Evolutionary conservation across 768 basidiomycete species (phyloP), one percentile per base, ranked within the genome.

Genomic region (Stropharia rugosoannulata): DNA sequence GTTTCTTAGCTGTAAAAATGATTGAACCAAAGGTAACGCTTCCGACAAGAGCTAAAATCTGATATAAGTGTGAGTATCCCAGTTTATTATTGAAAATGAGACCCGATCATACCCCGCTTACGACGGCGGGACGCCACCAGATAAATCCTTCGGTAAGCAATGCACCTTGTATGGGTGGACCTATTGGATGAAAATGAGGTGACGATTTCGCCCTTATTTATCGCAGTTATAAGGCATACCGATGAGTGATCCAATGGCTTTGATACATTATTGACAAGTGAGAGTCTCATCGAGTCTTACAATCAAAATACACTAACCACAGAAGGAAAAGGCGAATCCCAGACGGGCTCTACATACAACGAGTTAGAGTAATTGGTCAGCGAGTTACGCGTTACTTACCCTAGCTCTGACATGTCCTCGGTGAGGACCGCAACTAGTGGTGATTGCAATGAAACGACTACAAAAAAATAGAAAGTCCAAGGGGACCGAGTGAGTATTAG

Each of bases 91-190:
- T 15, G 12, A 8, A n/a, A 43, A 29, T n/a, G 7, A 13, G 7
- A 52, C 51, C 22, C 1, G 22, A 22, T 22, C 22, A 22, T 40
- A 52, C 42, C 32, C 38, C 41, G 16, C 51, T 52, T 12, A 43
- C 41, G 13, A 52, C 41, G 11, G 51, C 51, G 9, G 51, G 51
- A 18, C 51, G 38, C 51, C 39, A 48, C 46, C 46, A 48, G 32
- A 54, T 47, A 36, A 47, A 49, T 22, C 40, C 29, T 9, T 22
- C 45, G 13, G 39, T 49, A 6, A 55, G 54, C 10, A 49, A 22
- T 32, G 54, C 54, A 10, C 54, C 45, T 18, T 55, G 54, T 19
- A 55, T 55, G 11, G 45, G 47, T 11, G 51, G 51, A 8, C 51
- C 50, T 51, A n/a, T 6, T 18, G 39, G 6, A 22, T 9, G 3